Conservation (phyloP, 1,139 yeast genomes). For the Hyphopichia khmerensis region DNA sequence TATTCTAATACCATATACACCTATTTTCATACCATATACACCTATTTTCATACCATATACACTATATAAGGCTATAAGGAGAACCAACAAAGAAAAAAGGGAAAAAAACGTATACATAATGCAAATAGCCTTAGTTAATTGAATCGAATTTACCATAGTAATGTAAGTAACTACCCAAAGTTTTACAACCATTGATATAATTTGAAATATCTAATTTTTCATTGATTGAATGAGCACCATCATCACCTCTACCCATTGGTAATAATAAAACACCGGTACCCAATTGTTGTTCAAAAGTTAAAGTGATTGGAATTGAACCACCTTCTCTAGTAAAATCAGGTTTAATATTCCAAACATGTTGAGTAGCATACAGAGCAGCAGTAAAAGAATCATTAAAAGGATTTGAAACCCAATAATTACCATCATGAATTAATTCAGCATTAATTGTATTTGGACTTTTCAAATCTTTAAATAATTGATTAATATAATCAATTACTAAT, state of each 20-base stretch:
- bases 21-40: too few species aligned
- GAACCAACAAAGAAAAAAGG: too few species aligned
- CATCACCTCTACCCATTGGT: conserved; percentile 99
- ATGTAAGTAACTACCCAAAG: conserved; percentile 91
- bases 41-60: too few species aligned
- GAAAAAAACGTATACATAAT: too few species aligned
- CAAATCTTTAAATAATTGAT: conserved; percentile 61
- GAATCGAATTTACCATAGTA: conserved; percentile 55
- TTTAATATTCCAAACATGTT: conserved; percentile 89
- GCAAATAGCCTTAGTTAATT: not conserved
- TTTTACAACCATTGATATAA: conserved; percentile 91
- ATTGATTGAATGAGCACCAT: conserved; percentile 97
- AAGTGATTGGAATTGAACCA: conserved; percentile 95
- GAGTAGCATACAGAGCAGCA: conserved; percentile 93
- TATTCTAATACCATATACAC: too few species aligned
- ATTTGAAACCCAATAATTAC: conserved; percentile 93
- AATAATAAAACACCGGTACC: conserved; percentile 82
- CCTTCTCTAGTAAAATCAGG: conserved; percentile 99
- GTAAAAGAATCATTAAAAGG: conserved; percentile 91
- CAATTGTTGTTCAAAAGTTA: conserved; percentile 84
- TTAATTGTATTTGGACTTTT: conserved; percentile 72
- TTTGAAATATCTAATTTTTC: conserved; percentile 89
- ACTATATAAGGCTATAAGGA: too few species aligned
- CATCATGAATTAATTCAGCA: conserved; percentile 86
- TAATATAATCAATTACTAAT: conserved; percentile 70